Conservation (phyloP, 1,284 basidiomycete species). For the Apiotrichum montevideense region DNA sequence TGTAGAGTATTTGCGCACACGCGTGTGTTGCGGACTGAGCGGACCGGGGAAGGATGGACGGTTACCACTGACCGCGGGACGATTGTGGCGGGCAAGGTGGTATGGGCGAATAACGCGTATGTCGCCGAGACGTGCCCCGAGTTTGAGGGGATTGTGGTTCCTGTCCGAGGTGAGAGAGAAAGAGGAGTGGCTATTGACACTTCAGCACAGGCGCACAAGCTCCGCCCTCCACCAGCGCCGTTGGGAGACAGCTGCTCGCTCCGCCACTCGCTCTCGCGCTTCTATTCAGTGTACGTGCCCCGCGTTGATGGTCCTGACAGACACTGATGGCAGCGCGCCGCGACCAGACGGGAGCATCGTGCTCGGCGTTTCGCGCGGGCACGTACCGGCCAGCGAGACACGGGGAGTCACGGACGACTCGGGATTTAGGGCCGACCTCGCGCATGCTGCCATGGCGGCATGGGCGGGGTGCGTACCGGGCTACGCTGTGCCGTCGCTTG, state of each 20-base stretch:
- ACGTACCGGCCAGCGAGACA: background rate
- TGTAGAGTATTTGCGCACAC: conserved; percentile 22
- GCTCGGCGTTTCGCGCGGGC: conserved; percentile 28
- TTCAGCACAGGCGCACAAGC: conserved; percentile 33
- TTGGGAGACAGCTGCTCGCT: conserved; percentile 32
- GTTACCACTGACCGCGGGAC: conserved; percentile 30
- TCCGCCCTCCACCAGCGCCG: conserved; percentile 22
- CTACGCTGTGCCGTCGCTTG: conserved; percentile 4
- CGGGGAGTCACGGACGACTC: too few relatives aligned
- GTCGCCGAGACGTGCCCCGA: conserved; percentile 23
- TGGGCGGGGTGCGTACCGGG: conserved; percentile 7
- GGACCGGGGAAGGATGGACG: conserved; percentile 9
- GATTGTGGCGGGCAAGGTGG: conserved; percentile 21
- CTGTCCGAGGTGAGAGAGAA: conserved; percentile 18
- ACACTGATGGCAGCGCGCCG: conserved; percentile 9
- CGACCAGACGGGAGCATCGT: conserved; percentile 33
- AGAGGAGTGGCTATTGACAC: background rate
- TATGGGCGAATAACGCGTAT: conserved; percentile 34
- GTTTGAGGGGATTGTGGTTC: conserved; percentile 26
- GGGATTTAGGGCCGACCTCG: background rate
- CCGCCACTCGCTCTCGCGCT: conserved; percentile 25
- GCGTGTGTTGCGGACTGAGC: background rate
- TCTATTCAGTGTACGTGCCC: conserved; percentile 34
- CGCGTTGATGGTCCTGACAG: background rate
- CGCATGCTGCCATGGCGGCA: conserved; percentile 14